phyloP scores from a whole-genome alignment of 1,284 basidiomycete species.

The Irpex lacteus region DNA sequence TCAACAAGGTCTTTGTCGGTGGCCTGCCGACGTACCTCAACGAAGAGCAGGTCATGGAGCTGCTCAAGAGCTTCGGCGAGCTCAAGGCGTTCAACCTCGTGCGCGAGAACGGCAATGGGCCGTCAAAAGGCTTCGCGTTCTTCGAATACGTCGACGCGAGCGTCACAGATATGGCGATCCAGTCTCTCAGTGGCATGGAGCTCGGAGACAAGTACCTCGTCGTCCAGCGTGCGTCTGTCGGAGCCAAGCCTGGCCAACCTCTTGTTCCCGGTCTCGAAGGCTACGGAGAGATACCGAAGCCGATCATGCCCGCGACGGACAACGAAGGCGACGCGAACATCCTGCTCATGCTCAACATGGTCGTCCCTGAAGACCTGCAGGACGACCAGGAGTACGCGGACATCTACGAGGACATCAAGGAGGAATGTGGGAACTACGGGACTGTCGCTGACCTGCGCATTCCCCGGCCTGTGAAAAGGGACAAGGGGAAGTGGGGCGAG shows the following conservation, averaged over 20 bases:
- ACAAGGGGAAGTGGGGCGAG: constrained; percentile 80
- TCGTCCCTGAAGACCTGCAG: constrained; percentile 88
- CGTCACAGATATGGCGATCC: constrained; percentile 94
- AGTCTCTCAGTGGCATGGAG: constrained; percentile 96
- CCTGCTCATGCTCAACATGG: constrained; percentile 99
- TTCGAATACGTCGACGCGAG: constrained; percentile 93
- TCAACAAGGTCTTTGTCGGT: constrained; percentile 98
- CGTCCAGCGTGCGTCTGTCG: constrained; percentile 94
- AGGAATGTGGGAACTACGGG: constrained; percentile 88
- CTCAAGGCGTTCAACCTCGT: constrained; percentile 98
- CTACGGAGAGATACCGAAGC: constrained; percentile 74
- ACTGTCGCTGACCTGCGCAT: constrained; percentile 83
- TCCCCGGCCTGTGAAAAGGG: constrained; percentile 84
- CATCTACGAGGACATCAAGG: constrained; percentile 91
- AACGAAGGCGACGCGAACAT: constrained; percentile 69
- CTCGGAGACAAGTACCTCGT: constrained; percentile 96
- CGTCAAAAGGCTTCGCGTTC: constrained; percentile 98
- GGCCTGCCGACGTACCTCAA: constrained; percentile 94
- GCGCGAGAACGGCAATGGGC: constrained; percentile 85
- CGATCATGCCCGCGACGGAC: constrained; percentile 80
- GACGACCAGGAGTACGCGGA: constrained; percentile 94
- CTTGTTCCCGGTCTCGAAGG: constrained; percentile 61
- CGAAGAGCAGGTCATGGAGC: constrained; percentile 97
- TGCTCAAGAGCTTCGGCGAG: constrained; percentile 97
- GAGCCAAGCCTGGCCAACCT: constrained; percentile 74